phyloP scores from a whole-genome alignment of 2,329 filamentous ascomycete species.

The Clonostachys chloroleuca region DNA sequence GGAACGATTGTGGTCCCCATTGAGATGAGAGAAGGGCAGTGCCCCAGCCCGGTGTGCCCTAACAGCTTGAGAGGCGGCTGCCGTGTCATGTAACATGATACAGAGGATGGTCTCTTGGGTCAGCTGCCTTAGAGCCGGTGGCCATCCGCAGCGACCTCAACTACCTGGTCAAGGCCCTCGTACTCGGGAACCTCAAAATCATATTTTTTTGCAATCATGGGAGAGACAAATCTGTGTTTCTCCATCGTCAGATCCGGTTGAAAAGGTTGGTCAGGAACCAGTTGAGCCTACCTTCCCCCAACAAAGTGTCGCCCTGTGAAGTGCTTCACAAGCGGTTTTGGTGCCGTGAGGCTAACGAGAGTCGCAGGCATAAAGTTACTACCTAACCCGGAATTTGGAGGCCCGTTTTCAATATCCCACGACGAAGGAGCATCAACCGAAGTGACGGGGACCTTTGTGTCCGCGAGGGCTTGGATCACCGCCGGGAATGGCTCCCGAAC shows the following conservation, averaged over 20 bases:
- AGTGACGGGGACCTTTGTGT: constrained; percentile 71
- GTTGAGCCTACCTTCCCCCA: constrained; percentile 64
- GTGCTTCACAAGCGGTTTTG: constrained; percentile 81
- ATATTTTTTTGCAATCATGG: constrained; percentile 78
- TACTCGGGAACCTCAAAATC: constrained; percentile 79
- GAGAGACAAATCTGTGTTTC: constrained; percentile 68
- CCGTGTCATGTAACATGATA: constrained; percentile 41
- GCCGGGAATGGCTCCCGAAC: constrained; percentile 87
- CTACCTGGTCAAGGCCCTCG: constrained; percentile 81
- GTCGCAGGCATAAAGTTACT: constrained; percentile 75
- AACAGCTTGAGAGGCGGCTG: constrained; percentile 54
- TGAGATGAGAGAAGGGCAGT: constrained; percentile 48
- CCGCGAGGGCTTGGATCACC: constrained; percentile 73
- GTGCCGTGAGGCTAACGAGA: constrained; percentile 85
- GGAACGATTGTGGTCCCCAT: constrained; percentile 30
- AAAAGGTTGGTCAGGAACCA: not conserved
- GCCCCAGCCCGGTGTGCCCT: constrained; percentile 55
- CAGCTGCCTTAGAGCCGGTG: constrained; percentile 43
- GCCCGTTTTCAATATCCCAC: constrained; percentile 88
- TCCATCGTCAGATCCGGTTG: constrained; percentile 5
- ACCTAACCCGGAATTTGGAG: constrained; percentile 71
- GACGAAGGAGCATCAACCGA: constrained; percentile 91
- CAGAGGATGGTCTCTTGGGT: not conserved
- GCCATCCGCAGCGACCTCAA: constrained; percentile 59
- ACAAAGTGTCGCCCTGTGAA: constrained; percentile 90